phyloP scores from a whole-genome alignment of 2,329 filamentous ascomycete species.

The Paraphoma sp. region DNA sequence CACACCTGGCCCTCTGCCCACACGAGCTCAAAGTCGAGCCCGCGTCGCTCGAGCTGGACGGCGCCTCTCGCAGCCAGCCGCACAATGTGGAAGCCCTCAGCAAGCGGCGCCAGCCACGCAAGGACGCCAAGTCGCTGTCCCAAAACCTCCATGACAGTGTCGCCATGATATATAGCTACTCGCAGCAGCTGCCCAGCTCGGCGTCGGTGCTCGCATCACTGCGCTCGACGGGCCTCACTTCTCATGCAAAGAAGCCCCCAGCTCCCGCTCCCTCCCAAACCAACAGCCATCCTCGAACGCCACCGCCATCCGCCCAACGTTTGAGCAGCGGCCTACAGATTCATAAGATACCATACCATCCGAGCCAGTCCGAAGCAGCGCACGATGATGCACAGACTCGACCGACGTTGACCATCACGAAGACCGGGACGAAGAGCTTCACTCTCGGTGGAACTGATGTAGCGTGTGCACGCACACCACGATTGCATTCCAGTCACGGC shows the following conservation, averaged over 20 bases:
- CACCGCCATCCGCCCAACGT: constrained; percentile 16
- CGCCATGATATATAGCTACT: constrained; percentile 43
- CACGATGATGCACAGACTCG: constrained; percentile 9
- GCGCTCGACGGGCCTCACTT: constrained; percentile 6
- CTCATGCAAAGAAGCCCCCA: background rate
- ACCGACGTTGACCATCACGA: constrained; percentile 18
- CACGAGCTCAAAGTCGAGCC: constrained; percentile 49
- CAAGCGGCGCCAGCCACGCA: constrained; percentile 44
- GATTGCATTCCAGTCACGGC: too few relatives aligned
- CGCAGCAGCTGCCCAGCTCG: constrained; percentile 38
- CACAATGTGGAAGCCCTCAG: constrained; percentile 23
- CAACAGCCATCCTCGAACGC: background rate
- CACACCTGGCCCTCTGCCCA: constrained; percentile 72
- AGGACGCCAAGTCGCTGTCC: constrained; percentile 67
- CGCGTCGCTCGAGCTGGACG: constrained; percentile 29
- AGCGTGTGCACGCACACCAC: too few relatives aligned
- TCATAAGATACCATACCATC: constrained; percentile 36
- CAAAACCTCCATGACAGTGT: constrained; percentile 61
- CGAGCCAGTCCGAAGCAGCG: background rate
- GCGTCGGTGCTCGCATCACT: constrained; percentile 30
- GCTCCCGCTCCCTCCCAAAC: background rate
- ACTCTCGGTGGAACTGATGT: constrained; percentile 13
- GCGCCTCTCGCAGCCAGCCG: background rate
- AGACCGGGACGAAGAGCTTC: constrained; percentile 28
- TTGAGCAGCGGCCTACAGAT: constrained; percentile 34